phyloP scores from a whole-genome alignment of 805 yeast genomes.

The Wickerhamiella allomyrinae region DNA sequence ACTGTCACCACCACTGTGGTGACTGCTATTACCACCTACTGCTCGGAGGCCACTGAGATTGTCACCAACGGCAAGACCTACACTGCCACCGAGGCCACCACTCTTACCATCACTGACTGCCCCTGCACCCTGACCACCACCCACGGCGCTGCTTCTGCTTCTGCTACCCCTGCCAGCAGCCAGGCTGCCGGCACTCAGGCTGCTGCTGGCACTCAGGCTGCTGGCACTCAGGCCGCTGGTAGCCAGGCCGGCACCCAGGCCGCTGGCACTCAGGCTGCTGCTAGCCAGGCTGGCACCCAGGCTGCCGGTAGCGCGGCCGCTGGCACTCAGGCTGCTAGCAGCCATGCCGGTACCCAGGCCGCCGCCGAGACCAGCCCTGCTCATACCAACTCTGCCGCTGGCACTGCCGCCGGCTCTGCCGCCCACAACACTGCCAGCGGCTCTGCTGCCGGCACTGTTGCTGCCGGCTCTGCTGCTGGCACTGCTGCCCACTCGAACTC shows the following conservation, averaged over 20 bases:
- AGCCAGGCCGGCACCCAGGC: no score
- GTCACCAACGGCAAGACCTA: conserved; percentile 26
- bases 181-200: not conserved
- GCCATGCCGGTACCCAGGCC: conserved; percentile 1
- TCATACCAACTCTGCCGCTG: not conserved
- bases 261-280: no score
- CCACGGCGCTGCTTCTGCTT: conserved; percentile 20
- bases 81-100: conserved; percentile 57
- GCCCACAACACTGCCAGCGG: not conserved
- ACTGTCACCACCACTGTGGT: conserved; percentile 11
- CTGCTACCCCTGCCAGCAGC: conserved; percentile 7
- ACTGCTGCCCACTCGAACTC: not conserved
- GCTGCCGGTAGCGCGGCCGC: conserved; percentile 3
- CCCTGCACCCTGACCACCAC: conserved; percentile 54
- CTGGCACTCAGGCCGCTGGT: not conserved
- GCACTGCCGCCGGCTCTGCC: not conserved
- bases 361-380: no score
- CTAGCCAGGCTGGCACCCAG: not conserved
- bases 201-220: not conserved
- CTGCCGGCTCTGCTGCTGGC: not conserved
- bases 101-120: conserved; percentile 74
- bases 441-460: not conserved
- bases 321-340: no score
- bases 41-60: conserved; percentile 55
- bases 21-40: conserved; percentile 50